A percentile compares a stretch with the other conserved stretches of the same genome.
These are phyloP conservation scores for Phytophthora niederhauseri DNA, from an alignment of 352 stramenopile genomes.

Conservation along the genomic window DNA sequence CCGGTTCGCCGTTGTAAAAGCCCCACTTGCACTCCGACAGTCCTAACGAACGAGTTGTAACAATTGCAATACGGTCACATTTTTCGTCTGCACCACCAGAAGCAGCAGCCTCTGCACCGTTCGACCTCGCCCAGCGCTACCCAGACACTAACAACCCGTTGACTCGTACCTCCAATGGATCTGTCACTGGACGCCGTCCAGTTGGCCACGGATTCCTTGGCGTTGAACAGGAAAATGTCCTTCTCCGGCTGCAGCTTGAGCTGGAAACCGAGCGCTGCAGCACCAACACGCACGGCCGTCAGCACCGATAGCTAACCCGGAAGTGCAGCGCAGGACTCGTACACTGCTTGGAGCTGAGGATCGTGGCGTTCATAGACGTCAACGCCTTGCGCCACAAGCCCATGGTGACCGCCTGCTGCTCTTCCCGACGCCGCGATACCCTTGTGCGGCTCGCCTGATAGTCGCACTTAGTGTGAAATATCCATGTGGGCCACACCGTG, in stretches of 20 bases:
- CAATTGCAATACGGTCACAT: slow-evolving; percentile 1
- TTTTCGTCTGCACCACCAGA: slow-evolving; percentile 4
- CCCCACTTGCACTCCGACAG: slow-evolving; percentile 76
- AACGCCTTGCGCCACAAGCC: slow-evolving; percentile 74
- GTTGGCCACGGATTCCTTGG: slow-evolving; percentile 48
- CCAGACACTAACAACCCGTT: background rate
- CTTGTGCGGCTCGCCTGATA: slow-evolving; percentile 11
- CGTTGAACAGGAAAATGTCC: slow-evolving; percentile 78
- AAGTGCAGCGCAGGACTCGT: slow-evolving; percentile 9
- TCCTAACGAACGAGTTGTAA: slow-evolving; percentile 31
- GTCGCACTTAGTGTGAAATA: slow-evolving; percentile 22
- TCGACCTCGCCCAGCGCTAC: background rate
- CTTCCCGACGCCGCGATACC: background rate
- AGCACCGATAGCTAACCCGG: background rate
- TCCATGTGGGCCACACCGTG: background rate
- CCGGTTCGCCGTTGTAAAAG: slow-evolving; percentile 46
- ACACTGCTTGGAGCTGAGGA: slow-evolving; percentile 88
- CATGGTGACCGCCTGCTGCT: slow-evolving; percentile 42
- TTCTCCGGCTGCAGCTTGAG: slow-evolving; percentile 79
- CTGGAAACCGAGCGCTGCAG: slow-evolving; percentile 69
- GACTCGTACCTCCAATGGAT: slow-evolving; percentile 72
- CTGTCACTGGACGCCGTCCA: slow-evolving; percentile 82
- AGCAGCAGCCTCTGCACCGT: background rate
- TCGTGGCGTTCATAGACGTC: slow-evolving; percentile 74
- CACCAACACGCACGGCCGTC: background rate